Base-by-base conservation (phyloP, 2,329 filamentous ascomycete species). In the Fusarium stilboides region DNA sequence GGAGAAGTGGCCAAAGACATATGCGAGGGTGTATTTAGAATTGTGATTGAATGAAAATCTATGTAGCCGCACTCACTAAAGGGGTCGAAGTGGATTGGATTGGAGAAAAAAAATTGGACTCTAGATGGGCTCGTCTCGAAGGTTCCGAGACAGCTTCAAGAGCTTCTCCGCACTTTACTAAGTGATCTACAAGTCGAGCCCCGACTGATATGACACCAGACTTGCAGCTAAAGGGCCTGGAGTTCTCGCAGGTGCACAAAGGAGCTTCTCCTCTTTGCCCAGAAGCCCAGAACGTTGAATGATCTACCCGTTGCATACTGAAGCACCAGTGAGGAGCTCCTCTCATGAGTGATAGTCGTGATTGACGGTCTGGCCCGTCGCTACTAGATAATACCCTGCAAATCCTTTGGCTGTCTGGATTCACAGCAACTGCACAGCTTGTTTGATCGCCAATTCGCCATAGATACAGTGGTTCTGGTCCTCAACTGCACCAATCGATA, bases 101-200 rank as follows among this genome's bases (percentile, higher is more conserved):
- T 59, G 60, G 40, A 43, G 45, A 45, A 33, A 24, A 33, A 24
- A 50, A 54, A 33, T 39, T n/a, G 14, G 33, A 44, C 31, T 57
- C 39, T 49, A 47, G 55, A 47, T 49, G 60, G 36, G 58, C 57
- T 69, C 61, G 42, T 51, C 55, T 61, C 28, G 44, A 64, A 33
- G 34, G 46, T 43, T 26, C 46, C 57, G 62, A 67, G 57, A 67
- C 64, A 67, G 50, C 62, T 67, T 49, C 33, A 52, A 46, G 31
- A 52, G 62, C 61, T 69, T 62, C 66, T 69, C 66, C 65, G 65
- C 65, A 65, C 49, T 54, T 56, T 66, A 51, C 43, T 40, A 28
- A 65, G 54, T 69, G 66, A 69, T 69, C 66, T 69, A 40, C 65
- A 40, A 44, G 57, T 62, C 60, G 43, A 65, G 47, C 28, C 46